Evolutionary conservation across 164 flowering plant genomes (phyloP).

Genomic region (Umbellularia californica): DNA sequence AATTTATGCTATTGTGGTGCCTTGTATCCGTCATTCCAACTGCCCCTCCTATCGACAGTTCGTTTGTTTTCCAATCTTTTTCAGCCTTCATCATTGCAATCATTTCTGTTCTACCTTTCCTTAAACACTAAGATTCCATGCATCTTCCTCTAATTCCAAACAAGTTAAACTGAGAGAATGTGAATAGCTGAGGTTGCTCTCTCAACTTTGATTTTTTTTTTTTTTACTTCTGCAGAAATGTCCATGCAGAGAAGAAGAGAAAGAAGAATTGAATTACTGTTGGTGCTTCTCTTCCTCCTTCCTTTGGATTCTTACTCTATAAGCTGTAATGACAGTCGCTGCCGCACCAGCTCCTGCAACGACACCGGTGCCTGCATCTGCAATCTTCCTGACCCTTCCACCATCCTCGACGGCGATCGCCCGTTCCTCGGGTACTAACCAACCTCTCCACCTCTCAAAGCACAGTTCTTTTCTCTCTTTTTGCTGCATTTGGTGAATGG

Average conservation of each 20-base stretch:
- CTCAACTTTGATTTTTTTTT: neutral
- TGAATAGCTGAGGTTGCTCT: neutral
- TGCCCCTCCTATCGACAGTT: neutral
- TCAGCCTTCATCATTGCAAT: neutral
- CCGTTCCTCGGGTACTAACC: conserved; percentile 26
- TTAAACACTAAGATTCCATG: neutral
- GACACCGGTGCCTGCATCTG: conserved; percentile 29
- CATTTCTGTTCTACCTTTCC: neutral
- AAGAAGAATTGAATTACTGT: conserved; percentile 4
- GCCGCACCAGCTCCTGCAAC: conserved; percentile 26
- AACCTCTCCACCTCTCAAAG: neutral
- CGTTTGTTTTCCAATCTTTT: neutral
- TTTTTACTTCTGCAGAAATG: conserved; percentile 13
- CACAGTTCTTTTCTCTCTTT: neutral
- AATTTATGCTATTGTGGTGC: neutral
- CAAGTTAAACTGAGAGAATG: neutral
- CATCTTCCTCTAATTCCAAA: neutral
- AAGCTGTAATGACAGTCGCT: conserved; percentile 23
- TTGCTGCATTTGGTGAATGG: neutral
- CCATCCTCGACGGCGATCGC: conserved; percentile 30
- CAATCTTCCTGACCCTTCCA: conserved; percentile 30
- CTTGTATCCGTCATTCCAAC: neutral
- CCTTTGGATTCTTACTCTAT: conserved; percentile 13
- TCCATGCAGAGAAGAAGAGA: neutral
- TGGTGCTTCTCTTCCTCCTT: conserved; percentile 12